These are phyloP conservation scores for Bipolaris zeicola DNA, from an alignment of 2,329 filamentous ascomycete species.

Conservation along the genomic window DNA sequence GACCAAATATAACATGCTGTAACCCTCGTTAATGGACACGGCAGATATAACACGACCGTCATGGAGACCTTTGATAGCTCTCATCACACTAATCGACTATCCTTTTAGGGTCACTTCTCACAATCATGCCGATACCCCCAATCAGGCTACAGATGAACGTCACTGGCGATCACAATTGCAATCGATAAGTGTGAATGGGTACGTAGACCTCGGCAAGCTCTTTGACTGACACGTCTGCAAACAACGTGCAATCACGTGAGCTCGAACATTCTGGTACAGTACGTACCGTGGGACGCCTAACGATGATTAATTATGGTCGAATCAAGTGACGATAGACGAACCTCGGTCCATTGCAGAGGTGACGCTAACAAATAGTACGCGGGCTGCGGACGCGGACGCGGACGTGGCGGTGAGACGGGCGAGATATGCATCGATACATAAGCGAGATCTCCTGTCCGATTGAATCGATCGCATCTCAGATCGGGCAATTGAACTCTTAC, in stretches of 20 bases:
- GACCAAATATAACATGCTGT: too few species aligned
- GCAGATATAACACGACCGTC: too few species aligned
- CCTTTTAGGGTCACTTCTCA: too few species aligned
- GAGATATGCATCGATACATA: background rate
- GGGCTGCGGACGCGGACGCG: background rate
- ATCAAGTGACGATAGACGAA: background rate
- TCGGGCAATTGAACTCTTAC: background rate
- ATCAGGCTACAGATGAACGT: too few species aligned
- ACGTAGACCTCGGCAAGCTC: background rate
- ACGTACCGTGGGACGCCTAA: background rate
- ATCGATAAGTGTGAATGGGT: too few species aligned
- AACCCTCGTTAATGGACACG: too few species aligned
- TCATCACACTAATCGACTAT: too few species aligned
- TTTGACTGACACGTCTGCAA: background rate
- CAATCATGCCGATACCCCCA: too few species aligned
- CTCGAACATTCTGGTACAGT: background rate
- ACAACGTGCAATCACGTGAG: background rate
- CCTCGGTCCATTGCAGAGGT: background rate
- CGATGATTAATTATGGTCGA: background rate
- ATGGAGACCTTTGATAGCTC: too few species aligned
- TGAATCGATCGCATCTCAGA: background rate
- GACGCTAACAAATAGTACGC: background rate
- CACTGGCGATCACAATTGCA: too few species aligned
- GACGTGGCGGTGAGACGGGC: background rate
- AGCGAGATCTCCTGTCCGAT: background rate